Conservation (phyloP, 2,329 filamentous ascomycete genomes). For the Tolypocladium inflatum region DNA sequence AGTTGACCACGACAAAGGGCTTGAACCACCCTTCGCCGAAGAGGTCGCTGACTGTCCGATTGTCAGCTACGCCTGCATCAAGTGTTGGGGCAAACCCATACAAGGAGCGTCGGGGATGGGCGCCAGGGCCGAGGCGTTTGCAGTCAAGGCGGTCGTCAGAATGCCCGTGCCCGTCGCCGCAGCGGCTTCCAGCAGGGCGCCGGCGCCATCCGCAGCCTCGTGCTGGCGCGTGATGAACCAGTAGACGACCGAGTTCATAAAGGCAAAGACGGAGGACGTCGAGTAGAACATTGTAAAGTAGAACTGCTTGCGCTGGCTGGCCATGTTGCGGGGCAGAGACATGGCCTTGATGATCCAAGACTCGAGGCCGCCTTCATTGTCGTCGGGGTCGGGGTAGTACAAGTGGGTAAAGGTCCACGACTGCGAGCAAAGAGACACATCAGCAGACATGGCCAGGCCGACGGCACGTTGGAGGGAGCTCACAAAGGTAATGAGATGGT, state of each 20-base stretch:
- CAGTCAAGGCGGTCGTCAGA: neutral
- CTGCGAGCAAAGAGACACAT: conserved; percentile 15
- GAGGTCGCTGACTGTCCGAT: conserved; percentile 32
- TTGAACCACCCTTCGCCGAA: conserved; percentile 39
- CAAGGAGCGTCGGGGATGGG: conserved; percentile 12
- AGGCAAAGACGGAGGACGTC: conserved; percentile 32
- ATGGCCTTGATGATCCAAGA: conserved; percentile 27
- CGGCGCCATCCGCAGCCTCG: conserved; percentile 6
- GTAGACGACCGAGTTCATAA: conserved; percentile 42
- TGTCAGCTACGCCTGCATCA: conserved; percentile 7
- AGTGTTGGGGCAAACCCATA: conserved; percentile 2
- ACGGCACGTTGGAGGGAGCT: conserved; percentile 11
- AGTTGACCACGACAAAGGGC: conserved; percentile 34
- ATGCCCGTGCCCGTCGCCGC: neutral
- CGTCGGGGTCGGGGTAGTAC: conserved; percentile 32
- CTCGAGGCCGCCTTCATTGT: conserved; percentile 24
- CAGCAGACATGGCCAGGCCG: neutral
- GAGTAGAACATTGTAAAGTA: conserved; percentile 43
- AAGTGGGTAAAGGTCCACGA: conserved; percentile 43
- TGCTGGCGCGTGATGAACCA: conserved; percentile 32
- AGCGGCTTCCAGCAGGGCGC: neutral
- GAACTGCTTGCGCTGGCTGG: conserved; percentile 30
- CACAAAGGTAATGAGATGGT: conserved; percentile 37
- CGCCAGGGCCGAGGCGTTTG: neutral
- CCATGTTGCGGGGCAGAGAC: conserved; percentile 34